phyloP scores from a whole-genome alignment of 75 land plant species.

The Isoetes taiwanensis region DNA sequence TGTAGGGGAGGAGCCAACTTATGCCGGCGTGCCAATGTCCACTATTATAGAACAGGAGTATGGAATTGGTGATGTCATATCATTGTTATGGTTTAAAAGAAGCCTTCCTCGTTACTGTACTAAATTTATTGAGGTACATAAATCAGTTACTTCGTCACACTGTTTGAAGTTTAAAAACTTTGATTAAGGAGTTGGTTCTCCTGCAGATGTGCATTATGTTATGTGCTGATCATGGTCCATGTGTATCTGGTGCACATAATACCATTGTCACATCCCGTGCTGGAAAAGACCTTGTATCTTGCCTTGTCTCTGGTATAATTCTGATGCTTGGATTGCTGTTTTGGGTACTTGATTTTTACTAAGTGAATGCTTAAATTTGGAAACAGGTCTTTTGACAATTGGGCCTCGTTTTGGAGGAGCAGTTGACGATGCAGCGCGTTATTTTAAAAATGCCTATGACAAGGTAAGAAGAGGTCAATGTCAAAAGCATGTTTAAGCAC shows the following conservation, averaged over 20 bases:
- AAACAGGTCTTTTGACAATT: slow-evolving; percentile 85
- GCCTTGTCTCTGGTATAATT: slow-evolving; percentile 80
- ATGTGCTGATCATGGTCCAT: slow-evolving; percentile 99
- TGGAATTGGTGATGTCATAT: slow-evolving; percentile 95
- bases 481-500: neutral
- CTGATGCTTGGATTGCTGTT: neutral
- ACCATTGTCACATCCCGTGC: slow-evolving; percentile 97
- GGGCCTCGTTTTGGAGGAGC: slow-evolving; percentile 99
- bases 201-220: slow-evolving; percentile 87
- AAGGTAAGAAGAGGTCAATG: slow-evolving; percentile 21
- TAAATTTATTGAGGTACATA: slow-evolving; percentile 81
- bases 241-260: slow-evolving; percentile 98
- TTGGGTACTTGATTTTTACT: neutral
- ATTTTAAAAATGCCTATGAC: slow-evolving; percentile 96
- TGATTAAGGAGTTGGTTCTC: neutral
- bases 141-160: neutral
- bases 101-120: slow-evolving; percentile 95
- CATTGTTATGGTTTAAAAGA: slow-evolving; percentile 95
- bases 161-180: neutral
- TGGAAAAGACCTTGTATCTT: slow-evolving; percentile 89
- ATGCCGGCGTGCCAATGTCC: slow-evolving; percentile 94
- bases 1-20: slow-evolving; percentile 94
- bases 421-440: slow-evolving; percentile 98
- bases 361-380: neutral
- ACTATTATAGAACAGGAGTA: slow-evolving; percentile 78